These are phyloP conservation scores for Blastomyces emzantsi DNA, from an alignment of 2,329 filamentous ascomycete genomes.

Conservation along the genomic window DNA sequence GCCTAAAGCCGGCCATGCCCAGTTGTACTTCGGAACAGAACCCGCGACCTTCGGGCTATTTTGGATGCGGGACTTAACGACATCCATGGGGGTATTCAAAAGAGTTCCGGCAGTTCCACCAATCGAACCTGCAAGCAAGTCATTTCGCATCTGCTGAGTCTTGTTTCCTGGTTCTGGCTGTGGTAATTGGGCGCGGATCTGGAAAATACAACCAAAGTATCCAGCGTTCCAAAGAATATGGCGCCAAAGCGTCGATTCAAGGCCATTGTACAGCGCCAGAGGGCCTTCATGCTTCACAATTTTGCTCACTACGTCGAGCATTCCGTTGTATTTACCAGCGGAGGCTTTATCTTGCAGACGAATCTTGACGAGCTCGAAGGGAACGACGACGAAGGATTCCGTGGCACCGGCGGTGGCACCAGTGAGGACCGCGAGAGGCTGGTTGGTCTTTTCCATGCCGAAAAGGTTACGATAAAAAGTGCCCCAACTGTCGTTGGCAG, in stretches of 20 bases:
- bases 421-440: constrained; percentile 83
- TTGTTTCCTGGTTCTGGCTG: constrained; percentile 62
- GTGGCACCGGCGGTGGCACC: constrained; percentile 92
- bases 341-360: constrained; percentile 92
- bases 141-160: constrained; percentile 71
- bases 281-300: constrained; percentile 75
- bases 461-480: constrained; percentile 85
- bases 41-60: constrained; percentile 82
- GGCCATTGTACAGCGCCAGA: constrained; percentile 87
- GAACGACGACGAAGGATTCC: constrained; percentile 93
- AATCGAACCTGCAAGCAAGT: constrained; percentile 74
- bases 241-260: constrained; percentile 94
- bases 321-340: constrained; percentile 58
- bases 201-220: constrained; percentile 98
- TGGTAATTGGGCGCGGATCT: constrained; percentile 78
- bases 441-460: constrained; percentile 77
- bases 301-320: constrained; percentile 48
- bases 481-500: constrained; percentile 98
- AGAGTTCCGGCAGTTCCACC: constrained; percentile 89
- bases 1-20: constrained; percentile 81
- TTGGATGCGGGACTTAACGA: constrained; percentile 97
- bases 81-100: constrained; percentile 91
- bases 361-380: constrained; percentile 98
- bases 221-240: constrained; percentile 91
- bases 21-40: constrained; percentile 88